Evolutionary conservation across 192 early-diverging fungal genomes (phyloP), one percentile per base, ranked within the genome.

Genomic region (Coemansia umbellata): DNA sequence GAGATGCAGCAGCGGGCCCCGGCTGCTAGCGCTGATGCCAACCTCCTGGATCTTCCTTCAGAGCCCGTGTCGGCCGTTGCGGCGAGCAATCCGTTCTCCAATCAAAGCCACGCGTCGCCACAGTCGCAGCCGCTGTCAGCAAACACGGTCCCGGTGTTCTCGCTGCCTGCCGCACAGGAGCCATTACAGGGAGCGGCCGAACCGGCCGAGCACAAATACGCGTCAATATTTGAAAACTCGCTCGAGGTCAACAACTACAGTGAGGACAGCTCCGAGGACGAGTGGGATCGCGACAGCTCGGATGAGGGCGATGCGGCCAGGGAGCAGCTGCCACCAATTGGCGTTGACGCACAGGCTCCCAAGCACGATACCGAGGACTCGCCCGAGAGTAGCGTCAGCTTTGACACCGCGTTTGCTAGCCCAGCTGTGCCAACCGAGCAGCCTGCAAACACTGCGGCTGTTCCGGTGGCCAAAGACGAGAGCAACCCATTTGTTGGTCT

Each of bases 251-350:
- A 55, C 36, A 31, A 44, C 19, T 60, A 52, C 26, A 56, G 58
- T 31, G 59, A 58, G 31, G 55, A 52, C 41, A 61, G 60, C 43
- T 60, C 57, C 0, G 69, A 73, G 0, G 55, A 70, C 19, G 69
- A 66, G 27, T 74, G 71, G 71, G 71, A 74, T 32, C 58, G 53
- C 33, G 69, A 74, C 26, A 67, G 63, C 31, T 74, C 71, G 5
- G 71, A 74, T 33, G 71, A 74, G 27, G 64, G 31, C 43, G 54
- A 55, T 17, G 37, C 31, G 14, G 22, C 11, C 0, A 15, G 17
- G 30, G 39, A 7, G 5, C 18, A 5, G 36, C 0, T 14, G n/a
- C n/a, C 36, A 28, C 11, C 10, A 26, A 40, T 8, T 47, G 24
- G 17, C 27, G 8, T 41, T 54, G 14, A 4, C 6, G 49, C 5